Percentiles rank a stretch among this genome's conserved stretches.
Evolutionary conservation across 2,329 filamentous ascomycete genomes (phyloP).

Genomic region (Ophiostoma ulmi): DNA sequence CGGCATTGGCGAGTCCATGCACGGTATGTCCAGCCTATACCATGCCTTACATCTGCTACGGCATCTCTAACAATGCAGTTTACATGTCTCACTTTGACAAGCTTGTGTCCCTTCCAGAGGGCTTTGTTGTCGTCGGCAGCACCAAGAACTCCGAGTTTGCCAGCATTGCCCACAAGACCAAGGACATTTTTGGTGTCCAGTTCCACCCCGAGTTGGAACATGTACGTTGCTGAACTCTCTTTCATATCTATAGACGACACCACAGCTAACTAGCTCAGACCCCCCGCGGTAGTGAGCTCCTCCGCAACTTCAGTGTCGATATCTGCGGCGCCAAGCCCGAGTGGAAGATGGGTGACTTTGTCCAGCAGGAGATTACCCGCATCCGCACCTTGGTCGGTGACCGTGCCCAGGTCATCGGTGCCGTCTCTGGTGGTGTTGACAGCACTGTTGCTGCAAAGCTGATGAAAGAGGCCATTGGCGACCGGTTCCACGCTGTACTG

Average conservation of each 20-base stretch:
- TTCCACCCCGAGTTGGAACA: constrained; percentile 75
- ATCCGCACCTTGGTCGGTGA: constrained; percentile 79
- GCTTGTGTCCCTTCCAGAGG: constrained; percentile 53
- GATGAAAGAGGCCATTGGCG: constrained; percentile 68
- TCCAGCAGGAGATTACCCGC: constrained; percentile 70
- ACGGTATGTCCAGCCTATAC: constrained; percentile 34
- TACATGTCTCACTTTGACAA: constrained; percentile 74
- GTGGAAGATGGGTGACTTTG: constrained; percentile 84
- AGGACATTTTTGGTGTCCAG: constrained; percentile 72
- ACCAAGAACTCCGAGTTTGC: constrained; percentile 73
- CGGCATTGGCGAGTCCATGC: constrained; percentile 63
- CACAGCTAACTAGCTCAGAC: constrained; percentile 38
- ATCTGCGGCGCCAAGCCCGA: constrained; percentile 73
- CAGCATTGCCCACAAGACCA: constrained; percentile 64
- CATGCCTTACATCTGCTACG: constrained; percentile 10
- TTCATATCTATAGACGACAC: background rate
- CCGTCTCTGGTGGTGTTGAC: constrained; percentile 70
- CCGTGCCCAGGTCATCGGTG: constrained; percentile 64
- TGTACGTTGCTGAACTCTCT: background rate
- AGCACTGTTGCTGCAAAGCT: constrained; percentile 81
- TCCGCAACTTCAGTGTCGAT: constrained; percentile 76
- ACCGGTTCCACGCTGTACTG: constrained; percentile 63
- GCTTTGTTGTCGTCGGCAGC: constrained; percentile 65
- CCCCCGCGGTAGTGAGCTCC: constrained; percentile 60
- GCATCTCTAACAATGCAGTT: constrained; percentile 35